Evolutionary conservation across 129 eudicot genomes (phyloP).

Genomic region (Helichrysum umbraculigerum): DNA sequence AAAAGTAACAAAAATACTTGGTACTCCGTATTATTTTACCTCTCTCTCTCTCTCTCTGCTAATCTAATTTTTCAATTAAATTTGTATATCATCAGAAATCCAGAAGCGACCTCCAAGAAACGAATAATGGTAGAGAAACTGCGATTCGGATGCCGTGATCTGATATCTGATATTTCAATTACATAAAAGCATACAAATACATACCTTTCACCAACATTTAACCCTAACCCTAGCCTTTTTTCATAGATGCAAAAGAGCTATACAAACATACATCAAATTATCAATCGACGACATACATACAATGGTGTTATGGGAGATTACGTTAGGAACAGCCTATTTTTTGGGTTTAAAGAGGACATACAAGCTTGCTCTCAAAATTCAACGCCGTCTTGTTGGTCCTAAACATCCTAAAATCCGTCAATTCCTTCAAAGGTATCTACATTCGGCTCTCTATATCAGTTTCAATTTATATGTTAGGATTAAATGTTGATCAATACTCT

Average conservation of each 20-base stretch:
- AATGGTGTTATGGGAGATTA: slow-evolving; percentile 97
- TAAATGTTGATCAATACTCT: not conserved
- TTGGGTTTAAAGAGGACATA: slow-evolving; percentile 80
- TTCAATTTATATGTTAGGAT: not conserved
- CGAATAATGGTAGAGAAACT: slow-evolving; percentile 1
- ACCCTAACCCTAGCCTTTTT: slow-evolving; percentile 3
- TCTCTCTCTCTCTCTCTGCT: too few species aligned
- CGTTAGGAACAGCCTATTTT: slow-evolving; percentile 89
- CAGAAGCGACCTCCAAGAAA: slow-evolving; percentile 11
- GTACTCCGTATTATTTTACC: too few species aligned
- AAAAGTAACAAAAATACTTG: too few species aligned
- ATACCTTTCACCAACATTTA: slow-evolving; percentile 4
- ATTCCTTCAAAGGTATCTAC: slow-evolving; percentile 56
- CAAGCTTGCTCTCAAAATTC: slow-evolving; percentile 70
- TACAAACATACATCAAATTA: not conserved
- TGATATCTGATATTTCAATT: not conserved
- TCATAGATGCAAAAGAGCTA: not conserved
- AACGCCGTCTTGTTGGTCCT: slow-evolving; percentile 64
- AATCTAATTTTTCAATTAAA: too few species aligned
- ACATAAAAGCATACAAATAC: not conserved
- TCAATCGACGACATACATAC: not conserved
- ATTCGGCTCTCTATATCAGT: not conserved
- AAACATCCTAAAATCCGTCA: slow-evolving; percentile 64
- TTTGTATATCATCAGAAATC: too few species aligned
- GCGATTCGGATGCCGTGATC: not conserved